Evolutionary conservation across 352 stramenopile species (phyloP).

Genomic region (Globisporangium parvum): DNA sequence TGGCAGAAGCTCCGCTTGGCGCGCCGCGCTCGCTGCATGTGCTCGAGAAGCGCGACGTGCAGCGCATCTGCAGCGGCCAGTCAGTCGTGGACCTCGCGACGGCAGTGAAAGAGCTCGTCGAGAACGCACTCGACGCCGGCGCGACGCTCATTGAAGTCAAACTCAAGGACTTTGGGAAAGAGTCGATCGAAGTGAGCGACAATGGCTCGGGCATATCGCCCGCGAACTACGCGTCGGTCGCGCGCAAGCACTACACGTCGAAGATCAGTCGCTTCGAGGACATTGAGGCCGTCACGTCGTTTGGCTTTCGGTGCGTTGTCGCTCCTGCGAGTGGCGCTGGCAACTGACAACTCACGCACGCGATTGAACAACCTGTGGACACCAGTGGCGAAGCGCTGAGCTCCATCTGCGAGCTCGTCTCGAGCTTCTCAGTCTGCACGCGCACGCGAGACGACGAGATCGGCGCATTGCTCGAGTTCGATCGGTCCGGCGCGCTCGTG

Average conservation of each 20-base stretch:
- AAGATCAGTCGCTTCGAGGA: conserved; percentile 96
- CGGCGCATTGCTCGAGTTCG: conserved; percentile 84
- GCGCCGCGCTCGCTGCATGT: conserved; percentile 22
- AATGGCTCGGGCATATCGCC: conserved; percentile 89
- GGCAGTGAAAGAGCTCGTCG: conserved; percentile 97
- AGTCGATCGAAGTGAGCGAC: conserved; percentile 94
- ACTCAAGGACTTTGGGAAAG: conserved; percentile 88
- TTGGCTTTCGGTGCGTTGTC: conserved; percentile 87
- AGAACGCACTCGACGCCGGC: conserved; percentile 87
- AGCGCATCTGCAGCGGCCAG: conserved; percentile 87
- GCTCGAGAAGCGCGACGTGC: conserved; percentile 40
- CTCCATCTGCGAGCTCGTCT: conserved; percentile 90
- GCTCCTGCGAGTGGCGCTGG: too few species aligned
- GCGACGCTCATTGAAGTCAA: conserved; percentile 82
- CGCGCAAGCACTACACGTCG: conserved; percentile 92
- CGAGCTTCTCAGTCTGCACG: conserved; percentile 86
- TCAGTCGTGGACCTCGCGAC: conserved; percentile 93
- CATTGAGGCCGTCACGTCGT: conserved; percentile 81
- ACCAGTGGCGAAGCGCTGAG: conserved; percentile 92
- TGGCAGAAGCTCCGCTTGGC: background rate
- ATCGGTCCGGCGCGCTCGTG: conserved; percentile 55
- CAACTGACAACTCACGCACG: background rate
- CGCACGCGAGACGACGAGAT: conserved; percentile 62
- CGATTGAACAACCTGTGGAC: background rate
- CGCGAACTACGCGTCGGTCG: conserved; percentile 74